Evolutionary conservation across 208 protist species (phyloP).

Genomic region (Leishmania martiniquensis): DNA sequence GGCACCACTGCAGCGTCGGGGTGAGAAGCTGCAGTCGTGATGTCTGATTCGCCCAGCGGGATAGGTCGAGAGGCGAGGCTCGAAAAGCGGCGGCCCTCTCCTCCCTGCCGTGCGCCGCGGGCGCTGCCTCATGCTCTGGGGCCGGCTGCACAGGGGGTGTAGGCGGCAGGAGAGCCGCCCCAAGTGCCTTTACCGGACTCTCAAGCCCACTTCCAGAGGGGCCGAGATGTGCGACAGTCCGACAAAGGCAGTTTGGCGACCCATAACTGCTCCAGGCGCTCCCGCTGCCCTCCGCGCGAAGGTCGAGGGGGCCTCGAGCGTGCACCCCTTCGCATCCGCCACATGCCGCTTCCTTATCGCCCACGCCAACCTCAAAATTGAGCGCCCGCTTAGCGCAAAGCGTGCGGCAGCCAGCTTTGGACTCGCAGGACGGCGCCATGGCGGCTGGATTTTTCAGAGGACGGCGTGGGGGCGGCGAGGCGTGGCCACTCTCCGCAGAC

Average conservation of each 20-base stretch:
- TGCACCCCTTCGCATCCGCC: slow-evolving; percentile 1
- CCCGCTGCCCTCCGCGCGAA: neutral
- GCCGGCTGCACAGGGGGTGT: neutral
- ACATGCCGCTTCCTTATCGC: neutral
- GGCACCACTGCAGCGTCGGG: slow-evolving; percentile 1
- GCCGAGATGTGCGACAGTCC: slow-evolving; percentile 10
- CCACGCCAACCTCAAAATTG: neutral
- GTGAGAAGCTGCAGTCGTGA: neutral
- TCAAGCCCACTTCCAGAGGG: neutral
- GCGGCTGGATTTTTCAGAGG: neutral
- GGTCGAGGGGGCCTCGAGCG: neutral
- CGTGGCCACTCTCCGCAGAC: neutral
- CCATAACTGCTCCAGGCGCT: slow-evolving; percentile 9
- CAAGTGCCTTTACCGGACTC: slow-evolving; percentile 1
- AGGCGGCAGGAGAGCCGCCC: neutral
- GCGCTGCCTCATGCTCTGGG: neutral
- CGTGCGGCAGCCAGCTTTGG: neutral
- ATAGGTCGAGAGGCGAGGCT: neutral
- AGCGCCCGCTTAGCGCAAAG: neutral
- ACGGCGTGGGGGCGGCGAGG: slow-evolving; percentile 9
- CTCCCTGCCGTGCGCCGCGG: neutral
- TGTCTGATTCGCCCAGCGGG: neutral
- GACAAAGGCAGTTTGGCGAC: slow-evolving; percentile 9
- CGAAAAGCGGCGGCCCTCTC: neutral
- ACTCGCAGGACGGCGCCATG: neutral